Percentiles rank a stretch among this genome's conserved stretches.
These are phyloP conservation scores for Rhodotorula diobovata DNA, from an alignment of 768 basidiomycete species.

Conservation along the genomic window DNA sequence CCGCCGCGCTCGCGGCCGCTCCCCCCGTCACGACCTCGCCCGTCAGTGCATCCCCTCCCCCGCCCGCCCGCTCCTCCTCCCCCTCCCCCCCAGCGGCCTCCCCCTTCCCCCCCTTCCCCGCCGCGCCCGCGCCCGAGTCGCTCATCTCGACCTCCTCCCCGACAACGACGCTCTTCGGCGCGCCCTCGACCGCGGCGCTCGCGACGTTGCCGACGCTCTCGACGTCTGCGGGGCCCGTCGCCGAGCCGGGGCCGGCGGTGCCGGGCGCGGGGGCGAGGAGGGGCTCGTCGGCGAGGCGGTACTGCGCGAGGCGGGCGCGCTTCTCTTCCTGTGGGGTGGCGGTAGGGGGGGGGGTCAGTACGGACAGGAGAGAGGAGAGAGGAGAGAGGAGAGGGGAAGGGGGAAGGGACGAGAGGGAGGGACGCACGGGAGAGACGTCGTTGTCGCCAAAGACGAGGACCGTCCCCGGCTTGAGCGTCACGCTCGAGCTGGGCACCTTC, in stretches of 20 bases:
- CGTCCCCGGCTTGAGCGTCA: conserved; percentile 41
- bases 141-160: conserved; percentile 54
- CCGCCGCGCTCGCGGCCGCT: background rate
- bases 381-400: conserved; percentile 43
- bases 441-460: conserved; percentile 41
- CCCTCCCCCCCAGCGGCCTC: too few relatives aligned
- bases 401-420: background rate
- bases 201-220: conserved; percentile 22
- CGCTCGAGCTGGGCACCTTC: conserved; percentile 25
- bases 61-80: background rate
- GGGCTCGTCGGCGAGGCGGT: conserved; percentile 39
- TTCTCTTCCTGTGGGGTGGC: conserved; percentile 63
- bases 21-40: conserved; percentile 23
- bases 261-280: conserved; percentile 58
- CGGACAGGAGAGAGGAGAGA: background rate
- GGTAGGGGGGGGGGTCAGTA: background rate
- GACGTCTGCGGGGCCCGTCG: conserved; percentile 8
- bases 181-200: conserved; percentile 42
- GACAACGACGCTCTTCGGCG: conserved; percentile 44
- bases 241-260: conserved; percentile 44
- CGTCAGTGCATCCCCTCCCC: conserved; percentile 17
- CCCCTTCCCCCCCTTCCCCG: background rate
- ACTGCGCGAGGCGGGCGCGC: conserved; percentile 60
- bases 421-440: conserved; percentile 38
- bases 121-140: background rate